Conservation (phyloP, 2,329 filamentous ascomycete species). For the Bretziella fagacearum region DNA sequence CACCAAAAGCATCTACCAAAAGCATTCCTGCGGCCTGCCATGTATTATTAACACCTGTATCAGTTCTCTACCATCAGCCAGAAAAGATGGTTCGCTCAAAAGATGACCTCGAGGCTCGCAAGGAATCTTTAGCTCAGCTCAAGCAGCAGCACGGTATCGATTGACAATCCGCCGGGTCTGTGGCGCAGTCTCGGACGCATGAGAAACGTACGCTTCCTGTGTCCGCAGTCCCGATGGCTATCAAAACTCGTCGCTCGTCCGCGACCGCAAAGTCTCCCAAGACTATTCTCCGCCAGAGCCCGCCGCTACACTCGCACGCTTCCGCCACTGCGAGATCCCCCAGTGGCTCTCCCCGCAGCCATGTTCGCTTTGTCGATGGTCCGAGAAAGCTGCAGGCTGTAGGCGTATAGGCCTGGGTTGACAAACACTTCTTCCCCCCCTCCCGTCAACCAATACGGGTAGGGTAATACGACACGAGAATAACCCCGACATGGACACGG, state of each 20-base stretch:
- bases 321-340: not conserved
- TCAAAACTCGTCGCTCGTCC: constrained; percentile 13
- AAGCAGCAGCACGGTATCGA: constrained; percentile 97
- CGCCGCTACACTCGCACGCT: constrained; percentile 8
- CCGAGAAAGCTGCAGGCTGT: constrained; percentile 13
- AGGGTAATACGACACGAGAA: not conserved
- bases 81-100: constrained; percentile 63
- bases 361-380: constrained; percentile 14
- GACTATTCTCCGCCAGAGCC: constrained; percentile 14
- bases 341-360: constrained; percentile 12
- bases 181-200: constrained; percentile 26
- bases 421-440: not conserved
- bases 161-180: constrained; percentile 69
- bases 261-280: constrained; percentile 12
- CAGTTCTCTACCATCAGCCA: constrained; percentile 47
- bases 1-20: no score
- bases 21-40: no score
- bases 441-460: not conserved
- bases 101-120: constrained; percentile 83
- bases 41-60: not conserved
- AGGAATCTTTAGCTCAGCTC: constrained; percentile 94
- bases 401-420: constrained; percentile 14
- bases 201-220: constrained; percentile 15
- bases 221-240: constrained; percentile 14
- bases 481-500: not conserved